These are phyloP conservation scores for Monilinia vaccinii-corymbosi DNA, from an alignment of 2,329 filamentous ascomycete species.

Conservation along the genomic window DNA sequence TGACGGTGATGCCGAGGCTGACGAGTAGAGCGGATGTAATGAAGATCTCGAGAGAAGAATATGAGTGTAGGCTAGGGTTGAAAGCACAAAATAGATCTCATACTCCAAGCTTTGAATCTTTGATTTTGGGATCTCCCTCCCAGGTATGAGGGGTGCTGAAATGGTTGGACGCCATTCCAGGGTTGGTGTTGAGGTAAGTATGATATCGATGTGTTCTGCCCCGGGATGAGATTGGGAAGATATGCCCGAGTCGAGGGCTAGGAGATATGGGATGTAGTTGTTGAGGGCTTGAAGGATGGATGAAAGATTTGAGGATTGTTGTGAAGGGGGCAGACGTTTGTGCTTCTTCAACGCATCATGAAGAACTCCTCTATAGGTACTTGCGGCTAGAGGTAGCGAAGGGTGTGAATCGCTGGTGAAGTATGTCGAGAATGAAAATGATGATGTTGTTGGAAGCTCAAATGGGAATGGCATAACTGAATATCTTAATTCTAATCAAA, in stretches of 20 bases:
- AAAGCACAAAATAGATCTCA: constrained; percentile 72
- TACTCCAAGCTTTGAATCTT: constrained; percentile 68
- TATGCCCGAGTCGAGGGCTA: constrained; percentile 68
- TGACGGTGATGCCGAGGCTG: constrained; percentile 49
- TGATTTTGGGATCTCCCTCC: constrained; percentile 55
- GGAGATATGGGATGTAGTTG: constrained; percentile 74
- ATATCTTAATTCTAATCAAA: neutral
- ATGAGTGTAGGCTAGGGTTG: constrained; percentile 67
- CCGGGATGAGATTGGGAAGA: constrained; percentile 40
- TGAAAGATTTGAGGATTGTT: constrained; percentile 62
- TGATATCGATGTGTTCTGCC: constrained; percentile 57
- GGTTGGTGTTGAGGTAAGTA: constrained; percentile 49
- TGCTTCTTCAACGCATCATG: constrained; percentile 79
- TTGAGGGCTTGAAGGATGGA: constrained; percentile 61
- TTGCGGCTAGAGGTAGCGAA: constrained; percentile 73
- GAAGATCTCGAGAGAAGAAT: constrained; percentile 62
- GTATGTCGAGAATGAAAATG: constrained; percentile 69
- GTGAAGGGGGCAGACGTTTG: constrained; percentile 69
- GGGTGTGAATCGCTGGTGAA: constrained; percentile 78
- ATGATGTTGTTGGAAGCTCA: constrained; percentile 78
- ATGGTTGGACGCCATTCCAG: constrained; percentile 83
- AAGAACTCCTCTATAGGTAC: constrained; percentile 74
- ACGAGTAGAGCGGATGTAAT: constrained; percentile 64
- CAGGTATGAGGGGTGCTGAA: constrained; percentile 52
- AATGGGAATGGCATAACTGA: constrained; percentile 78